Base-by-base conservation (phyloP, 2,329 filamentous ascomycete species). In the Nothopassalora personata region DNA sequence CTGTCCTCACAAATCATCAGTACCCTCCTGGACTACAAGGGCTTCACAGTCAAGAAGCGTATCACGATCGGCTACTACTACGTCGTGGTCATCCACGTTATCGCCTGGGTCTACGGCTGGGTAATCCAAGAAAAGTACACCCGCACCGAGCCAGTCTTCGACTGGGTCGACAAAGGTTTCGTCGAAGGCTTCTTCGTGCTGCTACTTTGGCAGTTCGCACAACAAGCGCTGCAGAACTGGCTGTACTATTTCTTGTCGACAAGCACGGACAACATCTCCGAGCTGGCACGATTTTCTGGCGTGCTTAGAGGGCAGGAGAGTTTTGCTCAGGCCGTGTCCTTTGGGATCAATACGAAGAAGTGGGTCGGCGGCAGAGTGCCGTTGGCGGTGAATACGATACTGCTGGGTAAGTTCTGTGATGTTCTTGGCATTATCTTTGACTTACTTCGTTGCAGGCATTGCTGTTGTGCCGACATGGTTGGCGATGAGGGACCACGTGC, bases 211-310 rank as follows among this genome's bases (percentile, higher is more conserved):
- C 70, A 75, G 67, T 82, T 83, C 62, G 72, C 80, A 1, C 73
- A 79, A 2, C 81, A 84, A 64, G 73, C 78, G 0, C 66, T 82
- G 19, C 81, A 83, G 66, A 83, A 82, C 56, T 83, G 79, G 79
- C 72, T 83, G 0, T 83, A 83, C 61, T 83, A 83, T 63, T 71
- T 84, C 18, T 70, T 84, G 1, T 79, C 80, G 0, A 81, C 77
- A 5, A 83, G 78, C 72, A 83, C 80, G 0, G 78, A 83, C 54
- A 82, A 83, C 53, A 82, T 83, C 58, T 80, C 80, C 0, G 80
- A 84, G 61, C 68, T 81, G 18, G 67, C 64, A 48, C 73, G 77
- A 0, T 74, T 76, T 15, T 73, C 75, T 6, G 77, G 76, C 49
- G 74, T 78, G 18, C 63, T 79, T 4, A 68, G 77, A 8, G 77